Evolutionary conservation across 192 early-diverging fungal genomes (phyloP).

Genomic region (Backusella morwellensis): DNA sequence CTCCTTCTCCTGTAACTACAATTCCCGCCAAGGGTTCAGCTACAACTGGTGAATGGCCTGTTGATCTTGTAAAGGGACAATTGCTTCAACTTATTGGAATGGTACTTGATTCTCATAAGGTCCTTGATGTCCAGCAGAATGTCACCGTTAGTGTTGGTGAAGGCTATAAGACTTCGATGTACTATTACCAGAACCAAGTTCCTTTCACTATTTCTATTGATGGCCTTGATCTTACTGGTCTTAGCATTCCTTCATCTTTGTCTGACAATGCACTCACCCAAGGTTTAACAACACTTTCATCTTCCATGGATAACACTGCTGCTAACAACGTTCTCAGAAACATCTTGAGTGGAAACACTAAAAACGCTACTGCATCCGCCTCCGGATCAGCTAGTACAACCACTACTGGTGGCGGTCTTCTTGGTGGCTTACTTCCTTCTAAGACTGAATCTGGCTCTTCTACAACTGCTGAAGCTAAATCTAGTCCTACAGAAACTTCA

Average conservation of each 20-base stretch:
- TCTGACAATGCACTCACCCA: neutral
- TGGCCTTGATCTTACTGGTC: neutral
- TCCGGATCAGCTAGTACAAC: neutral
- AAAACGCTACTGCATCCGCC: neutral
- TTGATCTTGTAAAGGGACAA: conserved; percentile 6
- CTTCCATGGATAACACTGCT: neutral
- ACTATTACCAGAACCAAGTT: conserved; percentile 1
- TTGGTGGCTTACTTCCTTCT: neutral
- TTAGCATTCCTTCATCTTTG: neutral
- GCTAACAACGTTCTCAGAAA: neutral
- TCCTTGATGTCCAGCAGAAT: conserved; percentile 5
- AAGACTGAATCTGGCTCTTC: neutral
- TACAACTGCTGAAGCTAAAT: neutral
- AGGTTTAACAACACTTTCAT: neutral
- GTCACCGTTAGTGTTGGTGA: neutral
- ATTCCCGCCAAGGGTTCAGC: conserved; percentile 14
- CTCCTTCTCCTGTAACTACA: neutral
- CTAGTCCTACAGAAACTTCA: neutral
- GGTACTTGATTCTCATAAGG: neutral
- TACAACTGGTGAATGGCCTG: conserved; percentile 1
- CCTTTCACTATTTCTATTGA: conserved; percentile 9
- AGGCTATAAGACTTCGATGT: neutral
- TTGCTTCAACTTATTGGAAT: neutral
- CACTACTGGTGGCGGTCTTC: neutral
- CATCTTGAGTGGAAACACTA: neutral